phyloP scores from a whole-genome alignment of 2,329 filamentous ascomycete species.

The Beauveria rudraprayagi region DNA sequence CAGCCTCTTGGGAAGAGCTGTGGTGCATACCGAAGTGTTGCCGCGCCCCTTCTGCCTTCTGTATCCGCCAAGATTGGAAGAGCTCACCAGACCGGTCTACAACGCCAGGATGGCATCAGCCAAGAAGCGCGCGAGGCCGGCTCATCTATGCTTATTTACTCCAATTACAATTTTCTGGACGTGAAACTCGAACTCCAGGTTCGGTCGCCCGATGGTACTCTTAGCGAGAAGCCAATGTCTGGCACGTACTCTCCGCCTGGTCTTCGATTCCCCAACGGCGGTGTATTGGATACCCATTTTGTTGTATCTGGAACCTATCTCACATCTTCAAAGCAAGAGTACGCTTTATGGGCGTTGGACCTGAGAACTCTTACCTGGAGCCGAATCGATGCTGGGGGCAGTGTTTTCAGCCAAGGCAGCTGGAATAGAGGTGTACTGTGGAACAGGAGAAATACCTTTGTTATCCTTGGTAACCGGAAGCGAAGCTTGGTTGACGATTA shows the following conservation, averaged over 20 bases:
- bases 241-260: constrained; percentile 82
- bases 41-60: constrained; percentile 67
- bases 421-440: constrained; percentile 96
- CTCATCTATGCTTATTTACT: constrained; percentile 89
- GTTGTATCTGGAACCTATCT: constrained; percentile 96
- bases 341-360: constrained; percentile 92
- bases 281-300: constrained; percentile 91
- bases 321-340: constrained; percentile 96
- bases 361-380: constrained; percentile 85
- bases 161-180: constrained; percentile 97
- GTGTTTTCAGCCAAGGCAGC: constrained; percentile 91
- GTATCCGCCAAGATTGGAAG: constrained; percentile 60
- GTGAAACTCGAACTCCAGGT: constrained; percentile 94
- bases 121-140: constrained; percentile 48
- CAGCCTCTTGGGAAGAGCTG: constrained; percentile 83
- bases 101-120: constrained; percentile 38
- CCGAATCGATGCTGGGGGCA: constrained; percentile 88
- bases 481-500: constrained; percentile 94
- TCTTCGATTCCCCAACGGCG: constrained; percentile 89
- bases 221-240: constrained; percentile 84
- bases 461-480: constrained; percentile 89
- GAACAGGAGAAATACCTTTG: constrained; percentile 89
- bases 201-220: constrained; percentile 69
- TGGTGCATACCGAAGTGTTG: constrained; percentile 92
- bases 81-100: constrained; percentile 34